These are phyloP conservation scores for Cryomyces minteri DNA, from an alignment of 495 filamentous ascomycete species.

Conservation along the genomic window DNA sequence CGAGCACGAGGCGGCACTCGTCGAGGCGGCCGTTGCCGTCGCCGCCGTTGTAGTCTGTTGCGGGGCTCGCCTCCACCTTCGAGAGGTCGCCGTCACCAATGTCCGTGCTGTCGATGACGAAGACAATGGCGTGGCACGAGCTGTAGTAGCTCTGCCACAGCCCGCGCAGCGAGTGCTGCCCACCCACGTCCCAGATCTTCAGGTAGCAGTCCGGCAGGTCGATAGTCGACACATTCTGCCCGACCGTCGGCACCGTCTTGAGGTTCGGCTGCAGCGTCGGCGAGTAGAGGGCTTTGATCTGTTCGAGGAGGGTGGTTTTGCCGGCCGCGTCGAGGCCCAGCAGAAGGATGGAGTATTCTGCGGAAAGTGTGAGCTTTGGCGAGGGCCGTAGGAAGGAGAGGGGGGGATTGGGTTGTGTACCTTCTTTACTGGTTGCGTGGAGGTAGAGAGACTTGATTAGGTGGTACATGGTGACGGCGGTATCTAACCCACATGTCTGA, in stretches of 20 bases:
- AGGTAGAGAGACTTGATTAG: constrained; percentile 88
- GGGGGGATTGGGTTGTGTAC: constrained; percentile 21
- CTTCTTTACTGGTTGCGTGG: constrained; percentile 89
- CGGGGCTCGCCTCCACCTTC: neutral
- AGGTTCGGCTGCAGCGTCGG: constrained; percentile 28
- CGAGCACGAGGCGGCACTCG: constrained; percentile 76
- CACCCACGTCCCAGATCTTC: constrained; percentile 97
- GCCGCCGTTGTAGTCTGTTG: constrained; percentile 8
- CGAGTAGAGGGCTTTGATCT: constrained; percentile 61
- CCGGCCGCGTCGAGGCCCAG: constrained; percentile 96
- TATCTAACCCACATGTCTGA: too few species aligned
- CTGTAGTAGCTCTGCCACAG: constrained; percentile 95
- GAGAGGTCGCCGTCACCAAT: constrained; percentile 56
- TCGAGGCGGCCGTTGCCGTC: constrained; percentile 49
- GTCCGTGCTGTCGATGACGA: constrained; percentile 87
- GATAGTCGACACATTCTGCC: constrained; percentile 89
- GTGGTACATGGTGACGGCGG: constrained; percentile 58
- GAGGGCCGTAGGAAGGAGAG: neutral
- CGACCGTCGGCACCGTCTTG: constrained; percentile 87
- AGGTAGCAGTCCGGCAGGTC: constrained; percentile 80
- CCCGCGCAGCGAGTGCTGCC: constrained; percentile 70
- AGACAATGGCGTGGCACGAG: constrained; percentile 89
- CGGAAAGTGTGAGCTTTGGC: neutral
- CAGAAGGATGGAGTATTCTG: constrained; percentile 94
- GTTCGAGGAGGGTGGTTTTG: constrained; percentile 94